Conservation (phyloP, 2,329 filamentous ascomycete genomes). For the Aureobasidium uvarum region DNA sequence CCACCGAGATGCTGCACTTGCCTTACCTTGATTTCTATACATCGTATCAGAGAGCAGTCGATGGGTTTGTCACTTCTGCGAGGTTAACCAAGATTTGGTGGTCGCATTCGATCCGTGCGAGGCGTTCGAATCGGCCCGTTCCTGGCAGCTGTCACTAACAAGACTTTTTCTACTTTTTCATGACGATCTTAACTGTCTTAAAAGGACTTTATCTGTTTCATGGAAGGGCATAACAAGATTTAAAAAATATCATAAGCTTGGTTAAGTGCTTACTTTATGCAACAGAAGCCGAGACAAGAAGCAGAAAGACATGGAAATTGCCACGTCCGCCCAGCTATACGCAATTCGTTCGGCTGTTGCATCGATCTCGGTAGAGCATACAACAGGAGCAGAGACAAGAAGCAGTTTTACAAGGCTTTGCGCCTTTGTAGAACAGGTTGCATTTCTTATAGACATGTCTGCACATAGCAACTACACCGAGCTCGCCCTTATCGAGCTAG, state of each 20-base stretch:
- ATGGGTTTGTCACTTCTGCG: constrained; percentile 5
- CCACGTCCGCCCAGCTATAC: constrained; percentile 75
- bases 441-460: constrained; percentile 57
- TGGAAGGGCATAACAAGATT: not conserved
- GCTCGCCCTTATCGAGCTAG: constrained; percentile 53
- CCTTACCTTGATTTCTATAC: constrained; percentile 1
- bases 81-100: constrained; percentile 16
- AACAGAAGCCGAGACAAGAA: not conserved
- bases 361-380: constrained; percentile 52
- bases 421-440: constrained; percentile 53
- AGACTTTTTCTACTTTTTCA: not conserved
- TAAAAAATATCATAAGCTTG: not conserved
- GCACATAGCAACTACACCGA: constrained; percentile 58
- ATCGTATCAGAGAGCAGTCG: not conserved
- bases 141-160: not conserved
- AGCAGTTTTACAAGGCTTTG: constrained; percentile 50
- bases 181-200: not conserved
- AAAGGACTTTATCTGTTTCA: not conserved
- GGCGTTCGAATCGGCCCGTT: constrained; percentile 1
- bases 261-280: not conserved
- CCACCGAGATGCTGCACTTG: not conserved
- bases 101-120: not conserved
- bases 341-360: constrained; percentile 46
- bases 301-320: constrained; percentile 73
- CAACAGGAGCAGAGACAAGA: constrained; percentile 45